Base-by-base conservation (phyloP, 768 basidiomycete genomes). In the Kwoniella heveanensis region DNA sequence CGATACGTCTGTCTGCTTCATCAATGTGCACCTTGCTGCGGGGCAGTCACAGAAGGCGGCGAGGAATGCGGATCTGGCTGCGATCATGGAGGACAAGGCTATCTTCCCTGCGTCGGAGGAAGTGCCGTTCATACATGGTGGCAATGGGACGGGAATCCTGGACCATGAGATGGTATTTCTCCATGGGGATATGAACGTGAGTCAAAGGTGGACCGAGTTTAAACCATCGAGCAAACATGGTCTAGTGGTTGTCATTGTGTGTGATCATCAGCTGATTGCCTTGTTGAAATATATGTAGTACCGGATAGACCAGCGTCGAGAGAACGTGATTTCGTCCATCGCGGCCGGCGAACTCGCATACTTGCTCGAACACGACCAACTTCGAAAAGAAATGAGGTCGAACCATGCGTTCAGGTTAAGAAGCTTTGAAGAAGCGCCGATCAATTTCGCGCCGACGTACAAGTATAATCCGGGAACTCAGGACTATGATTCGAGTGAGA, bases 91-190 rank as follows among this genome's bases (percentile, higher is more conserved):
- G 71, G 89, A 90, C 65, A 87, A 87, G 57, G 78, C 84, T 0
- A 83, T 92, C 2, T 88, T 94, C 57, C 72, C 78, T 2, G 62
- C 67, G 1, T 77, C 83, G 0, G 85, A 86, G 4, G 86, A 88
- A 25, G 82, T 85, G 5, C 73, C 65, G 2, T 96, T 90, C 73
- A 85, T 90, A 21, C 90, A 91, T 48, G 95, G 95, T 5, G 94
- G 95, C 0, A 90, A 95, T 78, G 95, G 95, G 1, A 85, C 91
- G 37, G 92, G 90, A 85, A 87, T 93, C 15, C 83, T 95, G 49
- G 95, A 99, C 74, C 95, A 99, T 79, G 95, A 99, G 73, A 86
- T 95, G 53, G 91, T 93, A 60, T 87, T 97, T 57, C 89, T 94
- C 52, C 91, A 88, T 64, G 95, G 95, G 0, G 95, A 98, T 79